These are phyloP conservation scores for Leucosporidium creatinivorum DNA, from an alignment of 768 basidiomycete species.

Conservation along the genomic window DNA sequence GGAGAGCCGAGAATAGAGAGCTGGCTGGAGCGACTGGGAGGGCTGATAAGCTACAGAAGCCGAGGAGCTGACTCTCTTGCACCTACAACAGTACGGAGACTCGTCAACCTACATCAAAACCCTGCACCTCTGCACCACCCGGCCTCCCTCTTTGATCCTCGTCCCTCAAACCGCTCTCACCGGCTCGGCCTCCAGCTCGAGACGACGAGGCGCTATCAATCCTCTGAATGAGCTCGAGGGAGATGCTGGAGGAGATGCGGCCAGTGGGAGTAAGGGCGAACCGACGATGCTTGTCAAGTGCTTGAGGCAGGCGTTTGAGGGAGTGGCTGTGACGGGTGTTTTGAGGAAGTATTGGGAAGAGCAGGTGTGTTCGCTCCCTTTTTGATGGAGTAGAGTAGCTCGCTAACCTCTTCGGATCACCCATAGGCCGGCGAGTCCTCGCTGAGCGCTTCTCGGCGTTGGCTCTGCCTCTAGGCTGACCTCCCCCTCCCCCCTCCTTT, in stretches of 20 bases:
- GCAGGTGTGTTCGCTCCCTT: conserved; percentile 51
- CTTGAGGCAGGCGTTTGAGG: conserved; percentile 66
- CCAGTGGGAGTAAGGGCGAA: conserved; percentile 34
- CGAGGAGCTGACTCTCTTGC: too few species aligned
- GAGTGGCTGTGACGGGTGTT: conserved; percentile 60
- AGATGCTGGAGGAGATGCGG: too few species aligned
- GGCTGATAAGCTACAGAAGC: not conserved
- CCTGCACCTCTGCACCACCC: conserved; percentile 73
- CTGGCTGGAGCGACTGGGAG: not conserved
- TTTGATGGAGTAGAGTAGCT: too few species aligned
- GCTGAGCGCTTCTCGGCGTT: not conserved
- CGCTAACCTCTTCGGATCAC: too few species aligned
- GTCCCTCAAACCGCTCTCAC: conserved; percentile 61
- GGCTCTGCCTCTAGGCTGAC: not conserved
- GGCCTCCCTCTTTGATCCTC: conserved; percentile 62
- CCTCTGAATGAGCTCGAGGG: too few species aligned
- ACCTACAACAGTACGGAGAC: conserved; percentile 59
- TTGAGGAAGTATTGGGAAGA: conserved; percentile 81
- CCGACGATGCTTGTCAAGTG: conserved; percentile 61
- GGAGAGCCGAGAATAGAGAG: not conserved
- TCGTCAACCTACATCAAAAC: conserved; percentile 84
- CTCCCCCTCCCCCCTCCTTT: too few species aligned
- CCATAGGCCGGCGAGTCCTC: too few species aligned
- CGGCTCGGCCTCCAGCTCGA: not conserved
- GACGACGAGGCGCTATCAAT: too few species aligned